Conservation (phyloP, 306 rosid species). For the Trifolium pratense region DNA sequence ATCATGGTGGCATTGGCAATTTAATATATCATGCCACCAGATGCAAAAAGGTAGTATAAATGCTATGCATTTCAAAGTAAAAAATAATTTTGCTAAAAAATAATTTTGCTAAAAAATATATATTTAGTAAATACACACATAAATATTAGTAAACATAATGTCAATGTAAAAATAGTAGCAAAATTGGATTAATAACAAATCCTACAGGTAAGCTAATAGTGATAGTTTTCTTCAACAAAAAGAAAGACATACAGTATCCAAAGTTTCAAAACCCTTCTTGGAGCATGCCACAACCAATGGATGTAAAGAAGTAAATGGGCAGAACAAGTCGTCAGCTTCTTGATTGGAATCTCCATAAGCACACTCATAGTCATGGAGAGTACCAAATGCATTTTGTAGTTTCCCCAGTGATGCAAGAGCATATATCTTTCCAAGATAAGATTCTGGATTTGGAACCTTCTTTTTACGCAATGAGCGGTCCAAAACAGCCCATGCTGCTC, state of each 20-base stretch:
- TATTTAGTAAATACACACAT: neutral
- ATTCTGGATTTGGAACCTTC: slow-evolving; percentile 88
- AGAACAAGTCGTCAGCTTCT: slow-evolving; percentile 76
- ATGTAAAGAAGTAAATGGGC: slow-evolving; percentile 86
- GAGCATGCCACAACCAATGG: slow-evolving; percentile 87
- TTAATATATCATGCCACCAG: slow-evolving; percentile 23
- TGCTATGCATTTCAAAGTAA: slow-evolving; percentile 11
- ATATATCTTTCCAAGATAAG: slow-evolving; percentile 77
- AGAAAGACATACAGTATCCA: slow-evolving; percentile 74
- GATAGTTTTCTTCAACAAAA: slow-evolving; percentile 35
- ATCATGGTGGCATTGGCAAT: slow-evolving; percentile 1
- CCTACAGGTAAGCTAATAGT: slow-evolving; percentile 20
- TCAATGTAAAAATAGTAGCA: slow-evolving; percentile 5
- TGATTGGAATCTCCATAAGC: slow-evolving; percentile 60
- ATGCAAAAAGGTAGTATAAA: slow-evolving; percentile 10
- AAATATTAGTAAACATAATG: slow-evolving; percentile 14
- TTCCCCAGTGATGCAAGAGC: slow-evolving; percentile 81
- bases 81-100: slow-evolving; percentile 12
- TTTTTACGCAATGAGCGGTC: slow-evolving; percentile 73
- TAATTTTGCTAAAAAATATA: neutral
- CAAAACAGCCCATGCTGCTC: slow-evolving; percentile 87
- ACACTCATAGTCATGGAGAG: slow-evolving; percentile 74
- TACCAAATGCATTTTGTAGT: slow-evolving; percentile 76
- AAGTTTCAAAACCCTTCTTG: slow-evolving; percentile 89
- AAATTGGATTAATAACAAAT: slow-evolving; percentile 10